Evolutionary conservation across 129 eudicot species (phyloP).

Genomic region (Calendula officinalis): DNA sequence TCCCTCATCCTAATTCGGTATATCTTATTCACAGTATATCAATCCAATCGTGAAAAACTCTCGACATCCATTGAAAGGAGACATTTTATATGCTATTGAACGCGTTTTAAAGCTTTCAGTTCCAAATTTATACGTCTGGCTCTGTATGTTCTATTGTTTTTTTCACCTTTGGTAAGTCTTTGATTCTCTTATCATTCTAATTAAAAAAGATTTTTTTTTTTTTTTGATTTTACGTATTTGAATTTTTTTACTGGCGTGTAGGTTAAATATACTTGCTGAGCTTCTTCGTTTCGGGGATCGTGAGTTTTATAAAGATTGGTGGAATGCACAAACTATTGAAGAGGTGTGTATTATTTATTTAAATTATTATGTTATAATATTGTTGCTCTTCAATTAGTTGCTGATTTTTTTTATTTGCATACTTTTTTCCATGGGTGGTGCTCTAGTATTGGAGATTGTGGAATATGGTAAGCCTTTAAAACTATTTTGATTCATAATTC

Average conservation of each 20-base stretch:
- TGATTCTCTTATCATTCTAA: not conserved
- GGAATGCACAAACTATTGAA: slow-evolving; percentile 95
- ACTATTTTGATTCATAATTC: not conserved
- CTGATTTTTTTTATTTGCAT: slow-evolving; percentile 11
- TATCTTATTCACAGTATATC: slow-evolving; percentile 58
- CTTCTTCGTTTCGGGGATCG: slow-evolving; percentile 98
- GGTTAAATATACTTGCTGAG: slow-evolving; percentile 97
- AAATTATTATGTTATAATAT: not conserved
- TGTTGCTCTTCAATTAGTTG: slow-evolving; percentile 16
- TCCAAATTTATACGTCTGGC: slow-evolving; percentile 95
- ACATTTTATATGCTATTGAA: slow-evolving; percentile 84
- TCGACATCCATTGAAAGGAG: slow-evolving; percentile 90
- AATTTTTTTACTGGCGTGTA: slow-evolving; percentile 25
- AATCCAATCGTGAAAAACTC: slow-evolving; percentile 93
- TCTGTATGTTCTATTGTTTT: slow-evolving; percentile 90
- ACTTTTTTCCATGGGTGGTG: slow-evolving; percentile 28
- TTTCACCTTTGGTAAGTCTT: slow-evolving; percentile 87
- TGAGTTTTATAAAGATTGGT: slow-evolving; percentile 99
- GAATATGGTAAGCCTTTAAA: slow-evolving; percentile 76
- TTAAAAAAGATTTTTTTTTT: too few species aligned
- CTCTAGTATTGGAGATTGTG: slow-evolving; percentile 96
- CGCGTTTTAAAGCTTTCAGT: slow-evolving; percentile 97
- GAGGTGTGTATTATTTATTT: slow-evolving; percentile 47
- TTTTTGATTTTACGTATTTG: slow-evolving; percentile 1
- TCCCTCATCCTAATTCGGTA: slow-evolving; percentile 16